Evolutionary conservation across 2,329 filamentous ascomycete species (phyloP).

Genomic region (Sarocladium brachiariae): DNA sequence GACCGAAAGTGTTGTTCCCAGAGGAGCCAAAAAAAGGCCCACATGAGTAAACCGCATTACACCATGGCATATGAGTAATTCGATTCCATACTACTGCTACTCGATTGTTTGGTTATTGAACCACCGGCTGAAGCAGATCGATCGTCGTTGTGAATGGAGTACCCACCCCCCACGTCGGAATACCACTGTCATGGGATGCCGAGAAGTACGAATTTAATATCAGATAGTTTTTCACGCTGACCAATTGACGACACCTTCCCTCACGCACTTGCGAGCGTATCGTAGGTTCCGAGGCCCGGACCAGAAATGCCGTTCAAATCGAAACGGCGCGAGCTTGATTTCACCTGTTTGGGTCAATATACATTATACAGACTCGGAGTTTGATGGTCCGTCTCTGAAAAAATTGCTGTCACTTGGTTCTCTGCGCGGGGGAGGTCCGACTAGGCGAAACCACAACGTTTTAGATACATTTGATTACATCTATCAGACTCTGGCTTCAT

Average conservation of each 20-base stretch:
- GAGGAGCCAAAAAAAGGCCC: too few species aligned
- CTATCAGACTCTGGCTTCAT: background rate
- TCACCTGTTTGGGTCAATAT: background rate
- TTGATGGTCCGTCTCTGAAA: slow-evolving; percentile 3
- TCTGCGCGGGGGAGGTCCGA: background rate
- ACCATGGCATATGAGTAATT: background rate
- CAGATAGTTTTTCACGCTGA: background rate
- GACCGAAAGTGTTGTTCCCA: background rate
- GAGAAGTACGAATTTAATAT: slow-evolving; percentile 4
- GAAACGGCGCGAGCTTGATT: background rate
- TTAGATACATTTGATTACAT: background rate
- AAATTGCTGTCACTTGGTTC: background rate
- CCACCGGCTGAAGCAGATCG: background rate
- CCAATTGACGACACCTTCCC: background rate
- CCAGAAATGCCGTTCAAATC: background rate
- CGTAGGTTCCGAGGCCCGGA: background rate
- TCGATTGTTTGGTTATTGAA: background rate
- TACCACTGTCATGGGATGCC: background rate
- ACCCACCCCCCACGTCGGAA: background rate
- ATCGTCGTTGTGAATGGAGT: background rate
- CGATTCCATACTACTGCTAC: background rate
- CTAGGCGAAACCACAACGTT: background rate
- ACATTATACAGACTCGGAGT: background rate
- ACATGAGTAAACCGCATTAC: background rate
- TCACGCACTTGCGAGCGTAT: background rate